Evolutionary conservation across 2,329 filamentous ascomycete genomes (phyloP).

Genomic region (Cladophialophora yegresii): DNA sequence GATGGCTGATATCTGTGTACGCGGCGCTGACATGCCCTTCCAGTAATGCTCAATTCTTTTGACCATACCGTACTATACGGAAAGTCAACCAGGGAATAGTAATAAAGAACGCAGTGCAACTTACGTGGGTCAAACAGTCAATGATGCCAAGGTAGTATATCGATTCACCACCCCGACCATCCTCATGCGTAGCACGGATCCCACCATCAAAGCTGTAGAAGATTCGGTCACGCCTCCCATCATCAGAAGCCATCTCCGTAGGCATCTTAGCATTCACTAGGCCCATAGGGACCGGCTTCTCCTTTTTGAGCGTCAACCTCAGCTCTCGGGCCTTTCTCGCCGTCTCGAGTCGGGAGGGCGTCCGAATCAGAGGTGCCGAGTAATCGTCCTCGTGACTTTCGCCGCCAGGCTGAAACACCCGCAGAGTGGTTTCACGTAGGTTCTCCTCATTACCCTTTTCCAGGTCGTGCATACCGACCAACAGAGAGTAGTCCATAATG

Average conservation of each 20-base stretch:
- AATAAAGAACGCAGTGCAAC: conserved; percentile 43
- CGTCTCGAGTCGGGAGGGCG: conserved; percentile 90
- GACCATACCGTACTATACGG: conserved; percentile 76
- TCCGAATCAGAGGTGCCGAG: conserved; percentile 68
- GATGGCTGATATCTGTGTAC: conserved; percentile 86
- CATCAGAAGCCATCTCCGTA: conserved; percentile 69
- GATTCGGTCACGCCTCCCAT: conserved; percentile 72
- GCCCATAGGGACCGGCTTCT: conserved; percentile 90
- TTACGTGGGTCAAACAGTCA: conserved; percentile 93
- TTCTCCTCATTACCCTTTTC: conserved; percentile 93
- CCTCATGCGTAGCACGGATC: conserved; percentile 87
- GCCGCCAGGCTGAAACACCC: conserved; percentile 89
- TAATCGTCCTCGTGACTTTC: conserved; percentile 62
- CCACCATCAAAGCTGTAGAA: conserved; percentile 96
- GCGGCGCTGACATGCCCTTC: conserved; percentile 85
- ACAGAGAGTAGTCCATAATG: conserved; percentile 98
- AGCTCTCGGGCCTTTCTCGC: conserved; percentile 87
- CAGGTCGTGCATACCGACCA: conserved; percentile 91
- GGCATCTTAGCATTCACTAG: conserved; percentile 83
- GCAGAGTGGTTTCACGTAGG: conserved; percentile 80
- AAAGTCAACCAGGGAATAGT: conserved; percentile 20
- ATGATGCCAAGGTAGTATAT: conserved; percentile 99
- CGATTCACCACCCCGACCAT: conserved; percentile 80
- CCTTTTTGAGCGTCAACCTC: conserved; percentile 85
- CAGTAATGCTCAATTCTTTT: conserved; percentile 97